A percentile compares a stretch with the other conserved stretches of the same genome.
Conservation (phyloP, 129 eudicot genomes). For the Pseudognaphalium luteoalbum region DNA sequence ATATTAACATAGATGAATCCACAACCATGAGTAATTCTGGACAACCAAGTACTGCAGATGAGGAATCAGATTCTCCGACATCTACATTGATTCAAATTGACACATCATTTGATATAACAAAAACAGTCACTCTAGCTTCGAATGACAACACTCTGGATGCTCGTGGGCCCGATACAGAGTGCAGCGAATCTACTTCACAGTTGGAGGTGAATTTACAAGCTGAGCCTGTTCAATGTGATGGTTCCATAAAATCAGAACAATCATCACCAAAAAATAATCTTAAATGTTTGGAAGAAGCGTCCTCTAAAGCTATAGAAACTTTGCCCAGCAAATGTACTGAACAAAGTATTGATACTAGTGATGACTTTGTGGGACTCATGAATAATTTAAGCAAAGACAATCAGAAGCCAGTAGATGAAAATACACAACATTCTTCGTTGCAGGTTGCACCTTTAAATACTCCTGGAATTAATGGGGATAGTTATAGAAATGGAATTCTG, state of each 20-base stretch:
- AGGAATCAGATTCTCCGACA: constrained; percentile 33
- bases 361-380: constrained; percentile 12
- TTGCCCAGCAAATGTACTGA: constrained; percentile 19
- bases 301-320: constrained; percentile 24
- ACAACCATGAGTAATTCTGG: constrained; percentile 19
- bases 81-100: constrained; percentile 27
- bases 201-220: constrained; percentile 23
- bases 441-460: constrained; percentile 19
- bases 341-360: constrained; percentile 15
- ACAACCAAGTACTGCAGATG: constrained; percentile 13
- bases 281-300: constrained; percentile 19
- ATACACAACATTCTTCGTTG: constrained; percentile 21
- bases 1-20: neutral
- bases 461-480: constrained; percentile 18
- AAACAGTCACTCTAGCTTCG: constrained; percentile 1
- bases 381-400: constrained; percentile 12
- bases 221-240: constrained; percentile 20
- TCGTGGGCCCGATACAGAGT: constrained; percentile 9
- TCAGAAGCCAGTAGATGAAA: constrained; percentile 24
- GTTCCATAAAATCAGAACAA: constrained; percentile 26
- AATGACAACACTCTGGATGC: constrained; percentile 22
- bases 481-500: constrained; percentile 46
- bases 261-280: constrained; percentile 15
- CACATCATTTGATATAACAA: constrained; percentile 25
- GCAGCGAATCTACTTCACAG: constrained; percentile 22